Conservation (phyloP, 2,329 filamentous ascomycete species). For the Aspergillus eucalypticola region DNA sequence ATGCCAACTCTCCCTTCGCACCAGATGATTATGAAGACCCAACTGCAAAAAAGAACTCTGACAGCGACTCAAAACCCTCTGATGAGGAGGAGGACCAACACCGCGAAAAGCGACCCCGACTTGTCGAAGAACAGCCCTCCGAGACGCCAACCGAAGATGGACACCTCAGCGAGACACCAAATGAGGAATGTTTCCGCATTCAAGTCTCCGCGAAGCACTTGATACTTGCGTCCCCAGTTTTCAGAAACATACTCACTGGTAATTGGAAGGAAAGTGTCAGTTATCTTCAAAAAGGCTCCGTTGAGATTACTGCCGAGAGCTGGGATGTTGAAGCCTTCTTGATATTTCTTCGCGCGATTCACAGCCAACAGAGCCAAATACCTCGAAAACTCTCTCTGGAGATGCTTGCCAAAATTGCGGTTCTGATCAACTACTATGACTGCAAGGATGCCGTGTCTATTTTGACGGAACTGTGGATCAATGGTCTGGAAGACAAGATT, state of each 20-base stretch:
- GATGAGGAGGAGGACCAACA: too few relatives aligned
- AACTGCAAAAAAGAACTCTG: not conserved
- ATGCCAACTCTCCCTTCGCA: conserved; percentile 13
- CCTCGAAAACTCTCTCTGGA: conserved; percentile 20
- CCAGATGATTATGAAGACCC: not conserved
- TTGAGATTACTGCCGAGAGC: conserved; percentile 20
- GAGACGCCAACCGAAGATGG: not conserved
- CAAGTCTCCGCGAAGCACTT: conserved; percentile 29
- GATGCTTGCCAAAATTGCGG: conserved; percentile 26
- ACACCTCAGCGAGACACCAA: not conserved
- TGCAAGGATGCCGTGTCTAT: conserved; percentile 21
- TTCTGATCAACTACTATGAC: conserved; percentile 27
- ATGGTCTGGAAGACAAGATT: conserved; percentile 7
- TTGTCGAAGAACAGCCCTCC: not conserved
- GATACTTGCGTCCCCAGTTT: conserved; percentile 21
- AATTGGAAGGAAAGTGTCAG: conserved; percentile 22
- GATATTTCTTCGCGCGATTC: conserved; percentile 24
- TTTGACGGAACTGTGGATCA: conserved; percentile 21
- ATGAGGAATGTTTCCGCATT: conserved; percentile 7
- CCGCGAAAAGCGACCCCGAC: too few relatives aligned
- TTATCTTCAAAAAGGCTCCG: conserved; percentile 15
- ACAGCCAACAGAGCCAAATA: conserved; percentile 20
- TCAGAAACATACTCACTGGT: conserved; percentile 20
- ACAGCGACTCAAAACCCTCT: not conserved
- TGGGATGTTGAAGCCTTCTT: conserved; percentile 30